A percentile compares a stretch with the other conserved stretches of the same genome.
Evolutionary conservation across 768 basidiomycete species (phyloP).

Genomic region (Mycena venus): DNA sequence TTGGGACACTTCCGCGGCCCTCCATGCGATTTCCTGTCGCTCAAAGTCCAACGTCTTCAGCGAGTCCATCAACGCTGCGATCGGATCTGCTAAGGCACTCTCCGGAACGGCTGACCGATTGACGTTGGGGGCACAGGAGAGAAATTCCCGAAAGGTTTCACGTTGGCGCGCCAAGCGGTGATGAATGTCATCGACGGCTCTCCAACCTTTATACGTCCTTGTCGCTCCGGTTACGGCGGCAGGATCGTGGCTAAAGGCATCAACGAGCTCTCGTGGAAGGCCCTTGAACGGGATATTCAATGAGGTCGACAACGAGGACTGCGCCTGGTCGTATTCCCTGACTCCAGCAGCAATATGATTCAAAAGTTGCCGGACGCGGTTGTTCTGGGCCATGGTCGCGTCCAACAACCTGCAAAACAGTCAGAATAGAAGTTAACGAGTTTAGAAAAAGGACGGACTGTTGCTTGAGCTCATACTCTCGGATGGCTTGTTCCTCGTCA

Average conservation of each 20-base stretch:
- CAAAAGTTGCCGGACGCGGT: constrained; percentile 75
- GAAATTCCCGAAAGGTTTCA: constrained; percentile 62
- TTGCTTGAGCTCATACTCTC: constrained; percentile 71
- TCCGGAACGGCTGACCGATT: constrained; percentile 39
- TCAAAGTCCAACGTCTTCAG: constrained; percentile 65
- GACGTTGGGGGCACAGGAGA: constrained; percentile 44
- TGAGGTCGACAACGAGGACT: constrained; percentile 61
- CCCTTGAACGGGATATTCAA: constrained; percentile 61
- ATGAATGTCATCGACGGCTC: constrained; percentile 83
- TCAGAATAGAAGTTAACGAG: constrained; percentile 15
- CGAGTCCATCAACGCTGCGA: constrained; percentile 62
- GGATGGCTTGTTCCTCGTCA: constrained; percentile 62
- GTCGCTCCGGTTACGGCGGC: constrained; percentile 80
- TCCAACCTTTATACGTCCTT: constrained; percentile 72
- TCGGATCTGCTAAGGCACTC: constrained; percentile 68
- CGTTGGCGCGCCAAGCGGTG: constrained; percentile 73
- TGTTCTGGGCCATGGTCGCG: constrained; percentile 71
- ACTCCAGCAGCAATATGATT: constrained; percentile 74
- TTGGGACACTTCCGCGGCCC: constrained; percentile 63
- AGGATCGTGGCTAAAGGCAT: constrained; percentile 84
- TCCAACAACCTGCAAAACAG: constrained; percentile 67
- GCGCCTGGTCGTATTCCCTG: constrained; percentile 75
- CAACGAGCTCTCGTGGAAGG: constrained; percentile 76
- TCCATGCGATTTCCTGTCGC: constrained; percentile 57
- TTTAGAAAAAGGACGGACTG: constrained; percentile 54